These are phyloP conservation scores for Vigna mungo DNA, from an alignment of 306 rosid genomes.

Conservation along the genomic window DNA sequence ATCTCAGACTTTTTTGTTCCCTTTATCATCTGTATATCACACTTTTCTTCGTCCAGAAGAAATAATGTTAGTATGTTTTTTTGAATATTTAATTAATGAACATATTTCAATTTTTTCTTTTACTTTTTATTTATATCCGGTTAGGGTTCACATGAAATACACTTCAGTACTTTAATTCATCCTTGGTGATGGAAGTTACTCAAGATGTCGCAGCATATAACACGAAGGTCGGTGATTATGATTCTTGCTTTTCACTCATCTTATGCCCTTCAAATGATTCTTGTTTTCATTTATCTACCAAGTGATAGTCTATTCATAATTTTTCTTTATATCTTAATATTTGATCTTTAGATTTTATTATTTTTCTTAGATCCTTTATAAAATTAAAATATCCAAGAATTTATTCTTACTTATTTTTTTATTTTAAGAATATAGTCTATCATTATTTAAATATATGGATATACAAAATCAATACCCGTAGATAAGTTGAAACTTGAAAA, in stretches of 20 bases:
- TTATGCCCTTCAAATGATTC: constrained; percentile 7
- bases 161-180: background rate
- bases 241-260: background rate
- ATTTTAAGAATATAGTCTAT: too few species aligned
- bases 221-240: background rate
- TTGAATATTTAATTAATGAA: background rate
- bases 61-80: constrained; percentile 2
- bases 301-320: too few species aligned
- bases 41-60: background rate
- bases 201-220: background rate
- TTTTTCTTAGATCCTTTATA: too few species aligned
- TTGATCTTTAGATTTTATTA: too few species aligned
- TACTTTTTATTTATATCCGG: constrained; percentile 8
- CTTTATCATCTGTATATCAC: background rate
- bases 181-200: background rate
- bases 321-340: too few species aligned
- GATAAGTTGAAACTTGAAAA: too few species aligned
- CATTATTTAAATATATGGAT: too few species aligned
- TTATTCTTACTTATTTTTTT: too few species aligned
- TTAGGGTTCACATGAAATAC: constrained; percentile 33
- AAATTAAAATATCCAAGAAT: too few species aligned
- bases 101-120: background rate
- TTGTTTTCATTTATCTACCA: constrained; percentile 2
- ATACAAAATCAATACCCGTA: too few species aligned
- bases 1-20: background rate